Conservation (phyloP, 441 rosid species). For the Populus hybrid region DNA sequence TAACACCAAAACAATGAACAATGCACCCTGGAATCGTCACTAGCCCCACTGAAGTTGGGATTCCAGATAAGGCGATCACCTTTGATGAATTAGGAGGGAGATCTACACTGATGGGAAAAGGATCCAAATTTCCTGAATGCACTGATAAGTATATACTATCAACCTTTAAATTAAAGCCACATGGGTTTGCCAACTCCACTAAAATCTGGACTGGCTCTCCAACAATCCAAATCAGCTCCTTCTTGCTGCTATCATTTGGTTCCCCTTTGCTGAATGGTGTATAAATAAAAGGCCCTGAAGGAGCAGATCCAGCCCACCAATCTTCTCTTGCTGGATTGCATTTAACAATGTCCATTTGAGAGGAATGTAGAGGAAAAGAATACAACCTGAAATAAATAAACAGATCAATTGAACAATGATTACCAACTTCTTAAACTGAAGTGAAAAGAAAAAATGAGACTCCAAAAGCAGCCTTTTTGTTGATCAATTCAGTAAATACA, state of each 20-base stretch:
- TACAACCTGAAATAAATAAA: conserved; percentile 47
- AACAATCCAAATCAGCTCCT: conserved; percentile 85
- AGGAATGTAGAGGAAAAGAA: conserved; percentile 81
- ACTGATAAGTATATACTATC: conserved; percentile 90
- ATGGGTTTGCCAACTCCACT: conserved; percentile 98
- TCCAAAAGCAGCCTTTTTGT: not conserved
- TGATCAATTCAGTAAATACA: not conserved
- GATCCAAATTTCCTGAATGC: conserved; percentile 82
- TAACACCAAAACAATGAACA: conserved; percentile 94
- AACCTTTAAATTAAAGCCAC: conserved; percentile 86
- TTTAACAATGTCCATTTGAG: conserved; percentile 79
- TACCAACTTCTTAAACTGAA: conserved; percentile 2
- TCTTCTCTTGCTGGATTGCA: conserved; percentile 85
- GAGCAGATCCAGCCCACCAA: conserved; percentile 97
- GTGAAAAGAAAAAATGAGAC: conserved; percentile 1
- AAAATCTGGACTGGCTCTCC: conserved; percentile 97
- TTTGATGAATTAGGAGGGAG: conserved; percentile 94
- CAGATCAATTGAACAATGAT: conserved; percentile 3
- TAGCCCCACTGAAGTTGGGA: conserved; percentile 79
- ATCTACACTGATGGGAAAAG: conserved; percentile 85
- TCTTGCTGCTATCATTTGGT: conserved; percentile 67
- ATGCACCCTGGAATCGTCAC: conserved; percentile 84
- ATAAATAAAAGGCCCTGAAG: conserved; percentile 98
- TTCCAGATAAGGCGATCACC: conserved; percentile 89
- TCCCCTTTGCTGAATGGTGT: conserved; percentile 98